Base-by-base conservation (phyloP, 805 yeast species). In the Metschnikowia picachoensis region DNA sequence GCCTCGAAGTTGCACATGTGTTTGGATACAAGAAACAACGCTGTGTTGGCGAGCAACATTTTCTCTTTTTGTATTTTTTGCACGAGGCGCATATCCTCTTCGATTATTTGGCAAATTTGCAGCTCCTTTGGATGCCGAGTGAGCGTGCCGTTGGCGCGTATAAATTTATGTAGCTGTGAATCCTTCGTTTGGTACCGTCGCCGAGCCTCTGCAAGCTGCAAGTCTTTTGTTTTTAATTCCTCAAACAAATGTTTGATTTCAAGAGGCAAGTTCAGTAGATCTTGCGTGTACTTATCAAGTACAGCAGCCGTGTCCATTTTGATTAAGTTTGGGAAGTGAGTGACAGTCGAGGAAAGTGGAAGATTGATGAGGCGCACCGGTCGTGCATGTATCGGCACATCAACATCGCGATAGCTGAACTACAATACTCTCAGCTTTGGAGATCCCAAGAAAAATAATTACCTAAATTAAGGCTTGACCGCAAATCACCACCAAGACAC, bases 251-350 rank as follows among this genome's bases (percentile, higher is more conserved):
- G 88, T 44, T 83, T 83, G 37, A 92, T 76, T 65, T 92, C 99
- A 5, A 88, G 82, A 20, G 97, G 97, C 37, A 94, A 74, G 57
- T 91, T 92, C 10, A 92, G 81, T 36, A 92, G 72, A 53, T 80
- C 85, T 60, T 79, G 83, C 2, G 76, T 71, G 48, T 70, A 70
- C 51, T 71, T 71, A 49, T 70, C 76, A 20, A 72, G 60, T 12
- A 73, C 74, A 1, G 94, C 79, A n/a, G 96, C 90, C 3, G 97
- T 91, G 67, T 91, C 98, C 96, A 88, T 88, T 12, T 17, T 44
- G 30, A 33, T 17, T 9, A 13, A 17, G 11, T 11, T 10, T 20
- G 42, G 14, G 39, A 12, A 33, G 20, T 33, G 12, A 14, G 35
- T 12, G 38, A 12, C 29, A 2, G 11, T 3, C 3, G 16, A 33